Conservation (phyloP, 208 protist species). For the Trypanosomatidae sp. region DNA sequence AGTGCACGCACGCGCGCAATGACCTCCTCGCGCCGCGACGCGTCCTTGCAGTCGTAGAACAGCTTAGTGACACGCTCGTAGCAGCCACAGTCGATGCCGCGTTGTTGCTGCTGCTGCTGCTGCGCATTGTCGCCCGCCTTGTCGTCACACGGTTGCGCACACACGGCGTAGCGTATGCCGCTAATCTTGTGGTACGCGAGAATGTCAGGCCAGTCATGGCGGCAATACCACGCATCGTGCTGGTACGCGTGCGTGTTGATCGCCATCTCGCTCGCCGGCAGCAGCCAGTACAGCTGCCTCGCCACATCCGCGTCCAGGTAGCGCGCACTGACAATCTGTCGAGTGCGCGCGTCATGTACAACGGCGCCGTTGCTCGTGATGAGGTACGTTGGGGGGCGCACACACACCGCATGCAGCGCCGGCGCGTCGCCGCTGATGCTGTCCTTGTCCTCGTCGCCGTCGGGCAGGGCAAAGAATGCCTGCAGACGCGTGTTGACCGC, state of each 20-base stretch:
- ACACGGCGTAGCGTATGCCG: slow-evolving; percentile 10
- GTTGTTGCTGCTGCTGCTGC: neutral
- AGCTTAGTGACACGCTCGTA: slow-evolving; percentile 25
- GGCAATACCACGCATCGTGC: slow-evolving; percentile 42
- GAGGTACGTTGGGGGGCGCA: slow-evolving; percentile 12
- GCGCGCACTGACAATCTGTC: slow-evolving; percentile 7
- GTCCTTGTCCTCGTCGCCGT: neutral
- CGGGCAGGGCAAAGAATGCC: slow-evolving; percentile 9
- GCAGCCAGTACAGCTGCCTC: slow-evolving; percentile 14
- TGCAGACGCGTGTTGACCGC: slow-evolving; percentile 18
- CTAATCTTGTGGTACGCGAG: slow-evolving; percentile 16
- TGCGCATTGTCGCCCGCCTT: neutral
- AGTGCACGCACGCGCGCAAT: too few species aligned
- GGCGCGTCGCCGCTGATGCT: neutral
- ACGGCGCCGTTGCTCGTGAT: slow-evolving; percentile 44
- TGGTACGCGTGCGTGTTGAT: slow-evolving; percentile 45
- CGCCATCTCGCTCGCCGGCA: slow-evolving; percentile 8
- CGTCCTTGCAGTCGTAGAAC: too few species aligned
- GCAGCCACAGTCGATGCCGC: slow-evolving; percentile 7
- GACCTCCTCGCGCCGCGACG: too few species aligned
- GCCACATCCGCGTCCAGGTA: slow-evolving; percentile 13
- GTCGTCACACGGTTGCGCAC: neutral
- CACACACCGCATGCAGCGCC: neutral
- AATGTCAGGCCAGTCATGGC: slow-evolving; percentile 25
- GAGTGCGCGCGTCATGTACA: slow-evolving; percentile 25